phyloP scores from a whole-genome alignment of 345 rosid genomes.

The Laguncularia racemosa region DNA sequence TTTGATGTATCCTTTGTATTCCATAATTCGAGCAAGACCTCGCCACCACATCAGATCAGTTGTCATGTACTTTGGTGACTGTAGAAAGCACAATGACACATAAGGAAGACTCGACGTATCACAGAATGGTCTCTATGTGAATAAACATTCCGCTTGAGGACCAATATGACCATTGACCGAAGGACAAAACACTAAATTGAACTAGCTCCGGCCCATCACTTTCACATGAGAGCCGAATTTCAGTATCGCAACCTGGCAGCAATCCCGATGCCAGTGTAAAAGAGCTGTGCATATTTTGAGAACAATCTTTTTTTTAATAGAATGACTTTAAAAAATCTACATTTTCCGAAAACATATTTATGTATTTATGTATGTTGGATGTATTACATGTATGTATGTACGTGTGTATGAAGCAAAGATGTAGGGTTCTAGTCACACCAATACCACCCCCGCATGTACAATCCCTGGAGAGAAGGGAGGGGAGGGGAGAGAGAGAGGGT shows the following conservation, averaged over 20 bases:
- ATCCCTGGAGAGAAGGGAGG: not conserved
- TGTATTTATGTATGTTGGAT: too few species aligned
- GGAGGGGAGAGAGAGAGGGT: not conserved
- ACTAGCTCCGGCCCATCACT: too few species aligned
- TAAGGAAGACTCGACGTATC: not conserved
- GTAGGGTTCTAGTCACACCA: too few species aligned
- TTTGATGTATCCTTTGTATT: constrained; percentile 59
- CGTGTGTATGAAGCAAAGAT: too few species aligned
- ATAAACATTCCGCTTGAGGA: not conserved
- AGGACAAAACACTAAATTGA: too few species aligned
- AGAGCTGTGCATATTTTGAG: not conserved
- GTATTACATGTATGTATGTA: too few species aligned
- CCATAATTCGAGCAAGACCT: constrained; percentile 82
- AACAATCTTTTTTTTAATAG: not conserved
- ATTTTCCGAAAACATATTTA: too few species aligned
- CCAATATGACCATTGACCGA: too few species aligned
- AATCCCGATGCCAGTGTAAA: not conserved
- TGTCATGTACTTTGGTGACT: constrained; percentile 50
- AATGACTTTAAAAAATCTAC: too few species aligned
- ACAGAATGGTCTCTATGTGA: not conserved
- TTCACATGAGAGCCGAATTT: not conserved
- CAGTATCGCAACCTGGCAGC: not conserved
- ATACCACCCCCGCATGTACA: not conserved
- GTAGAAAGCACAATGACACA: constrained; percentile 15
- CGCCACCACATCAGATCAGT: constrained; percentile 73